phyloP scores from a whole-genome alignment of 192 early-diverging fungal species.

The Coemansia sp. region DNA sequence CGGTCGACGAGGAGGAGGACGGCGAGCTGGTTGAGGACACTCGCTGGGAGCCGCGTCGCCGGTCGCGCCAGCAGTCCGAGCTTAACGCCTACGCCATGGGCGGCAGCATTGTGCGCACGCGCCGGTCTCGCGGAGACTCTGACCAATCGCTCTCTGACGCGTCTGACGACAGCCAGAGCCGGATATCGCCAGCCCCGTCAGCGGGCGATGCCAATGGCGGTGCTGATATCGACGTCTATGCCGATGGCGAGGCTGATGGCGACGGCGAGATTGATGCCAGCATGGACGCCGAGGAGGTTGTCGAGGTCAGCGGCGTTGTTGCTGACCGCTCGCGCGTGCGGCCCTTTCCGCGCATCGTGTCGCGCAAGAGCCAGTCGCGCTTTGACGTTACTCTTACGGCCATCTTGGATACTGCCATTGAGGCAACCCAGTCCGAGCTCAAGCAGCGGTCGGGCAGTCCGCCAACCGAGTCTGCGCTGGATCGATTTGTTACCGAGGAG shows the following conservation, averaged over 20 bases:
- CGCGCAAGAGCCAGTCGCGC: constrained; percentile 48
- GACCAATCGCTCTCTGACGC: constrained; percentile 1
- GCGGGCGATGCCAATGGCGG: constrained; percentile 6
- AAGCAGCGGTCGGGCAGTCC: constrained; percentile 9
- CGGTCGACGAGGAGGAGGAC: constrained; percentile 35
- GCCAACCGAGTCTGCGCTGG: constrained; percentile 41
- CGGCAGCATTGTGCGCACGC: constrained; percentile 51
- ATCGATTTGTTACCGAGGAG: constrained; percentile 34
- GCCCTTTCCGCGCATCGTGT: constrained; percentile 35
- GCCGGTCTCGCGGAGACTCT: constrained; percentile 17
- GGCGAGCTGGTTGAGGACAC: constrained; percentile 46
- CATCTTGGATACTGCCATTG: constrained; percentile 15
- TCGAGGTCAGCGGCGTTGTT: constrained; percentile 46
- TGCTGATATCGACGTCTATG: not conserved
- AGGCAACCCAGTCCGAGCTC: not conserved
- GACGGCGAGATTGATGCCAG: not conserved
- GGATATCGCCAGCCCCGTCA: not conserved
- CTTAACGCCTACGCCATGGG: constrained; percentile 42
- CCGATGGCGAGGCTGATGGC: constrained; percentile 10
- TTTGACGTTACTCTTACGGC: constrained; percentile 50
- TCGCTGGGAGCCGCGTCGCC: constrained; percentile 37
- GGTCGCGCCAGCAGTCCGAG: constrained; percentile 26
- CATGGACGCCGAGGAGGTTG: constrained; percentile 38
- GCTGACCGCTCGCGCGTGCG: constrained; percentile 12
- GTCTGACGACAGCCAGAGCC: not conserved